Conservation (phyloP, 2,329 filamentous ascomycete genomes). For the Fusarium coicis region DNA sequence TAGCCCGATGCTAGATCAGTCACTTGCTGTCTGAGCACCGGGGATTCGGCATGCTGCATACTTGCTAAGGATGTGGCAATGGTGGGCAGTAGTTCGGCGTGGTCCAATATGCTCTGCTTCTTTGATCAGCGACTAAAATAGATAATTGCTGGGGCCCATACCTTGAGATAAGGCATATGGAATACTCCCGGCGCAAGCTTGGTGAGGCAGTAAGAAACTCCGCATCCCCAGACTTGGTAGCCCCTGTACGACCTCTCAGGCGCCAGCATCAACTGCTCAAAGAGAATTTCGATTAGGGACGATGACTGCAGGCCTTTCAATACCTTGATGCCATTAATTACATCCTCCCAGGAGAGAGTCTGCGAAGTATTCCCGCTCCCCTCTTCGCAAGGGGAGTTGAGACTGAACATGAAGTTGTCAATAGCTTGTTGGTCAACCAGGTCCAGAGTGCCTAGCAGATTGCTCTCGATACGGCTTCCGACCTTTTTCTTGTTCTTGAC, state of each 20-base stretch:
- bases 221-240: conserved; percentile 32
- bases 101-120: conserved; percentile 42
- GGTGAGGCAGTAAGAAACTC: conserved; percentile 38
- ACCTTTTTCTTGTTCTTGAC: not conserved
- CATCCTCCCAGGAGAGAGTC: not conserved
- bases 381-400: conserved; percentile 24
- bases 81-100: conserved; percentile 41
- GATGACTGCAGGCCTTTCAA: conserved; percentile 16
- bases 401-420: conserved; percentile 43
- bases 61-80: conserved; percentile 48
- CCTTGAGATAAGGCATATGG: conserved; percentile 50
- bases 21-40: conserved; percentile 47
- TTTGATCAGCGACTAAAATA: conserved; percentile 8
- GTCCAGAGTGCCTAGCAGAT: conserved; percentile 30
- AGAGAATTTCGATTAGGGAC: conserved; percentile 29
- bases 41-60: conserved; percentile 51
- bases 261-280: conserved; percentile 45
- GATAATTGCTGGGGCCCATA: conserved; percentile 12
- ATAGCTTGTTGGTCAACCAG: conserved; percentile 44
- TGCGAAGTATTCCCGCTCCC: not conserved
- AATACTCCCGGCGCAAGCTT: conserved; percentile 51
- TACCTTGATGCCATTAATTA: not conserved
- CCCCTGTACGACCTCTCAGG: conserved; percentile 35
- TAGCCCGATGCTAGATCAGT: not conserved
- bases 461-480: not conserved